Percentiles rank a stretch among this genome's conserved stretches.
Evolutionary conservation across 2,329 filamentous ascomycete genomes (phyloP).

Genomic region (Ophiostoma perfectum): DNA sequence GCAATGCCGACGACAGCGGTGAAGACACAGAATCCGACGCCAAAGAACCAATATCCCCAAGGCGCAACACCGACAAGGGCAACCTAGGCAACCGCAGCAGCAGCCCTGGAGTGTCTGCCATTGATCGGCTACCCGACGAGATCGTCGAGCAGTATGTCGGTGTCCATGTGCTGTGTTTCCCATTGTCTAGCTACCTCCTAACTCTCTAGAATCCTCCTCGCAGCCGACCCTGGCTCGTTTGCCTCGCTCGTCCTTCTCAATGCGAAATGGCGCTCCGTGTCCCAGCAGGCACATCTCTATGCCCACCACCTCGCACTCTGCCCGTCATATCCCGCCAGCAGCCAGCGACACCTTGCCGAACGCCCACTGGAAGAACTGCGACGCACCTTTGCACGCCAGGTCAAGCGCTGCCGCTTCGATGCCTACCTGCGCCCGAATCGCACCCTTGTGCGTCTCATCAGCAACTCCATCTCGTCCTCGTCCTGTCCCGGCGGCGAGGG

Average conservation of each 20-base stretch:
- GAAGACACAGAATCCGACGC: neutral
- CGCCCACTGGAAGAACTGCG: slow-evolving; percentile 52
- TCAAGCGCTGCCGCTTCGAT: slow-evolving; percentile 72
- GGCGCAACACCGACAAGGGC: slow-evolving; percentile 6
- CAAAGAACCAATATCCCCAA: neutral
- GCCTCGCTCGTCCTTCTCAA: slow-evolving; percentile 62
- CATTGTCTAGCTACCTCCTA: neutral
- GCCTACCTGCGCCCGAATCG: slow-evolving; percentile 64
- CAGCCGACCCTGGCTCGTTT: slow-evolving; percentile 57
- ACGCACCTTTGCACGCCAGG: slow-evolving; percentile 60
- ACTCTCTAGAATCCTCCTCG: slow-evolving; percentile 51
- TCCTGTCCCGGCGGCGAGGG: slow-evolving; percentile 79
- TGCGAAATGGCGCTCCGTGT: slow-evolving; percentile 59
- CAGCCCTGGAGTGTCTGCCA: slow-evolving; percentile 33
- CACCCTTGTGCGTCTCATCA: slow-evolving; percentile 73
- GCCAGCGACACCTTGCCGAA: slow-evolving; percentile 40
- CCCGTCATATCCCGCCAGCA: slow-evolving; percentile 50
- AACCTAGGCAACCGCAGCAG: slow-evolving; percentile 9
- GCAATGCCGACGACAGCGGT: neutral
- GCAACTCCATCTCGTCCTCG: slow-evolving; percentile 76
- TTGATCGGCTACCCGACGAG: slow-evolving; percentile 58
- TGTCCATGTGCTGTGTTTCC: neutral
- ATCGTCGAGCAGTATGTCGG: slow-evolving; percentile 61
- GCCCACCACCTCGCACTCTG: slow-evolving; percentile 57
- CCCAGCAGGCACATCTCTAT: slow-evolving; percentile 60